These are phyloP conservation scores for Venturiaceae sp. DNA, from an alignment of 2,329 filamentous ascomycete genomes.

Conservation along the genomic window DNA sequence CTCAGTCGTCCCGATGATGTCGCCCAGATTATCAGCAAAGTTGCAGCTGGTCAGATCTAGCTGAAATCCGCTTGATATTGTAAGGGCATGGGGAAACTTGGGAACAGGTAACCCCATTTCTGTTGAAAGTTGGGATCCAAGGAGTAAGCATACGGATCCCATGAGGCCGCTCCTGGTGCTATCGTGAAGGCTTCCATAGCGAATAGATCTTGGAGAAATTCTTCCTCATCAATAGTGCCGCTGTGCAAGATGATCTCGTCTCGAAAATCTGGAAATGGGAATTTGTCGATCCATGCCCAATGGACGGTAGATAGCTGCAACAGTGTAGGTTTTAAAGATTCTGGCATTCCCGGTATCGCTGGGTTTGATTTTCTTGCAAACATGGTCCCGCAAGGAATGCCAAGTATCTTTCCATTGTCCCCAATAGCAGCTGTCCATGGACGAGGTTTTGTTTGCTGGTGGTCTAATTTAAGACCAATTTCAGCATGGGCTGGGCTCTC, in stretches of 20 bases:
- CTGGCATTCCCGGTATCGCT: neutral
- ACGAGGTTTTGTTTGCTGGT: no score
- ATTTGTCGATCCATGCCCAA: neutral
- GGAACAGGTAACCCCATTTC: neutral
- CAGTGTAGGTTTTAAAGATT: neutral
- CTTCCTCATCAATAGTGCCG: constrained; percentile 1
- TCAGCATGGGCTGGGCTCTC: no score
- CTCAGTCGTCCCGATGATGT: neutral
- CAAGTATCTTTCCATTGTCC: no score
- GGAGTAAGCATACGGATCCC: neutral
- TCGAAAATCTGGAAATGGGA: neutral
- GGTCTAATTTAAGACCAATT: no score
- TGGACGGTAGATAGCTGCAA: constrained; percentile 1
- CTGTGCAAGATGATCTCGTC: constrained; percentile 1
- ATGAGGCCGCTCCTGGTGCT: neutral
- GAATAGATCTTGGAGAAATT: neutral
- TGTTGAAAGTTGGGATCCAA: neutral
- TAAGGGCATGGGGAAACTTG: no score
- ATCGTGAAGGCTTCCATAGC: neutral
- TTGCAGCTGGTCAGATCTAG: neutral
- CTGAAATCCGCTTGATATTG: neutral
- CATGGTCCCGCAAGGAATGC: no score
- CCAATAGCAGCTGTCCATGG: no score
- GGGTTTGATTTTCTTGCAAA: neutral
- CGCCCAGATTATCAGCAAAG: no score